Base-by-base conservation (phyloP, 257 asterid species). In the Solanum pennellii region DNA sequence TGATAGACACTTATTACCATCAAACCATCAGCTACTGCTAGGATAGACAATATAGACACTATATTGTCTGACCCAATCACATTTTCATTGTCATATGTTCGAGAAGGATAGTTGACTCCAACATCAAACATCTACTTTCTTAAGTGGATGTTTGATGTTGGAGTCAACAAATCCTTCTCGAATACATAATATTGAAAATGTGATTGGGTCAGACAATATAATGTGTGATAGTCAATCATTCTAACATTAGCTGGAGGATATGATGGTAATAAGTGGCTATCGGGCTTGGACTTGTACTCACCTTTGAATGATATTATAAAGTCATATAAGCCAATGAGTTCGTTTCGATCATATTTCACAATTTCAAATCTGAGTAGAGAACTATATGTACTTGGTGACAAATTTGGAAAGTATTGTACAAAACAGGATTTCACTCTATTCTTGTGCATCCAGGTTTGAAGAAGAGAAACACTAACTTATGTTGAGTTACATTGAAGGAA, bases 331-430 rank as follows among this genome's bases (percentile, higher is more conserved):
- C 92, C 98, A 86, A 94, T 95, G 98, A 88, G 90, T 84, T 88
- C 83, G 80, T 87, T 66, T 82, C 93, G 96, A 83, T 91, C 94
- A 47, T 91, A 90, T 92, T 91, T 95, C 69, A 86, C 98, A 85
- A 88, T 92, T 71, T 94, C 93, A 45, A 90, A 83, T 83, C 84
- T 93, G 77, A 91, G 89, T 88, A 91, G 90, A 49, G 97, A 94
- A 83, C 87, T 95, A 83, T 97, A 93, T 86, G 94, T 91, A 74
- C 76, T 97, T 87, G 98, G 98, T 91, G 98, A 98, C 56, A 94
- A 95, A 89, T 82, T 87, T 89, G 94, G 93, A 85, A n/a, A 62
- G 42, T 4, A 85, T 92, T 93, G 94, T 91, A 83, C 84, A 86
- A 15, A 21, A 15, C 18, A 6, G 21, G 60, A 49, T 49, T 5